Evolutionary conservation across 2,329 filamentous ascomycete species (phyloP).

Genomic region (Aureobasidium vineae): DNA sequence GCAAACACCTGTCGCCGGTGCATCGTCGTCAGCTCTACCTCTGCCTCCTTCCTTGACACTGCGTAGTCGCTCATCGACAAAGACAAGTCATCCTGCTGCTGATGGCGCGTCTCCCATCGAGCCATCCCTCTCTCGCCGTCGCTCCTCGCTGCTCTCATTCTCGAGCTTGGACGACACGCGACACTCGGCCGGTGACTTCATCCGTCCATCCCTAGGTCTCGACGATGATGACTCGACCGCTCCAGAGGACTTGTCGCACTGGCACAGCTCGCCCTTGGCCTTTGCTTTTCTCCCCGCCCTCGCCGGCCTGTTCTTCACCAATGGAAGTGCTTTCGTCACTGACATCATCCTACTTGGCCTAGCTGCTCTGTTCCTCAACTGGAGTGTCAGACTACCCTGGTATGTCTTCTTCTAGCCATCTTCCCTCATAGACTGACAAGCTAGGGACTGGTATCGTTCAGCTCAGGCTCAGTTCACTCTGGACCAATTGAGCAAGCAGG

Average conservation of each 20-base stretch:
- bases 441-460: constrained; percentile 54
- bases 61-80: constrained; percentile 15
- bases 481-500: constrained; percentile 13
- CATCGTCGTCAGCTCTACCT: constrained; percentile 27
- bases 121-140: constrained; percentile 51
- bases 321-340: constrained; percentile 79
- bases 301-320: constrained; percentile 79
- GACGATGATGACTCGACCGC: constrained; percentile 32
- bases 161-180: constrained; percentile 68
- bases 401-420: constrained; percentile 43
- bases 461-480: constrained; percentile 41
- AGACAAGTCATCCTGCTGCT: neutral
- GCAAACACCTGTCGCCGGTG: neutral
- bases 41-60: constrained; percentile 2
- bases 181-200: constrained; percentile 65
- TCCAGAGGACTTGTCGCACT: constrained; percentile 60
- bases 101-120: constrained; percentile 26
- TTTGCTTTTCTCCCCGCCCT: constrained; percentile 83
- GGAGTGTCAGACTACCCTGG: constrained; percentile 90
- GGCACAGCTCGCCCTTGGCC: constrained; percentile 76
- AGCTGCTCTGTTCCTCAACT: constrained; percentile 84
- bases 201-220: constrained; percentile 52
- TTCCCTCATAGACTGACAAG: neutral
- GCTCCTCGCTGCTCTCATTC: constrained; percentile 77
- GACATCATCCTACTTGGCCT: constrained; percentile 78